Conservation (phyloP, 345 rosid genomes). For the Corymbia maculata region DNA sequence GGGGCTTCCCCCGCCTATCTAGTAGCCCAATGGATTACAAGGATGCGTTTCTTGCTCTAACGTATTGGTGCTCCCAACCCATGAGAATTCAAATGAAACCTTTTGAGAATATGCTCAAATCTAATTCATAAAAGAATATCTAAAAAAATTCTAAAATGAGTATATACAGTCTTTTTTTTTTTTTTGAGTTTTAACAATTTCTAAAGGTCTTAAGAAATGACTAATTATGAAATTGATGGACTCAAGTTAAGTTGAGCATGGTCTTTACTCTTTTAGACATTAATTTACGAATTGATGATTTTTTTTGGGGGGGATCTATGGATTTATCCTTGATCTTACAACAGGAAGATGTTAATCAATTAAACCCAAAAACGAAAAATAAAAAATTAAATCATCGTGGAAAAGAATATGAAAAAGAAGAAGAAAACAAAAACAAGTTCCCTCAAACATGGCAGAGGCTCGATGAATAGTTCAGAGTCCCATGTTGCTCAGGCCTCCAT, state of each 20-base stretch:
- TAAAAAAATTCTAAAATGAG: background rate
- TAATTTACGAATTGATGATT: background rate
- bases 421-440: background rate
- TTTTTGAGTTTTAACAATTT: too few relatives aligned
- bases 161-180: too few relatives aligned
- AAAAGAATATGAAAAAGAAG: too few relatives aligned
- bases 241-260: background rate
- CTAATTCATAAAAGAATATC: too few relatives aligned
- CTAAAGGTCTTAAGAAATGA: background rate
- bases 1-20: background rate
- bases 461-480: background rate
- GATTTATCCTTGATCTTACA: background rate
- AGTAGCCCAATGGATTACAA: background rate
- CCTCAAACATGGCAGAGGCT: background rate
- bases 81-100: fast-evolving
- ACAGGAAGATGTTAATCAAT: background rate
- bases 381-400: background rate
- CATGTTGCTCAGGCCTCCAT: background rate
- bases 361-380: background rate
- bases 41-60: background rate
- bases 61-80: too few relatives aligned
- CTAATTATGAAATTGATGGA: too few relatives aligned
- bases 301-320: background rate
- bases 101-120: fast-evolving
- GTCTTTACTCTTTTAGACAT: background rate